Base-by-base conservation (phyloP, 768 basidiomycete species). In the Leccinum ochraceum region DNA sequence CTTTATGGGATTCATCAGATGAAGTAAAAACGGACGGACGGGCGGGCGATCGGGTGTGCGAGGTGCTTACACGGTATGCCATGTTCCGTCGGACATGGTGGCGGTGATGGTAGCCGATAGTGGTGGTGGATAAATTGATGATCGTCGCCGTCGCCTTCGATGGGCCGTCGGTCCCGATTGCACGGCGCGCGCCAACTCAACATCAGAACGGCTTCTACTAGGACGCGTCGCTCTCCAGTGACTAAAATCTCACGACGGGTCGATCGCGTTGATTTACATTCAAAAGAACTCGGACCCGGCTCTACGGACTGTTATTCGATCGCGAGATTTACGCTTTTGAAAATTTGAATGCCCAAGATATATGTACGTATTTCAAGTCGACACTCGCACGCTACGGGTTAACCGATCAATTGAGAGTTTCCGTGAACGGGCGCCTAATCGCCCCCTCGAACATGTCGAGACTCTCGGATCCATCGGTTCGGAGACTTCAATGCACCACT, bases 21-120 rank as follows among this genome's bases (percentile, higher is more conserved):
- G 36, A 44, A 9, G 28, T 14, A 1, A 2, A 13, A 46, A 0
- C 26, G 26, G 26, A 20, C 13, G 22, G 36, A 9, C 26, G 30
- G 9, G 17, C 3, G 20, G 55, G 2, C 53, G 51, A 51, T 28
- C 9, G 22, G 16, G 10, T 2, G 28, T 11, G 4, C 13, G 42
- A 59, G 13, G 17, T 52, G 28, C 80, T 79, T 71, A 86, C 85
- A 86, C 75, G 49, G 77, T 81, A 64, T 87, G 86, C 86, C 85
- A 86, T 55, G 71, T 16, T 39, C 60, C 26, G 37, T 74, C 66
- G 60, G 69, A 63, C 73, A 72, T 74, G 54, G 60, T 59, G 48
- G 53, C 64, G n/a, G 26, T 28, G 39, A 22, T 24, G 3, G 49
- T 28, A 26, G 28, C 13, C 13, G 20, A n/a, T 22, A 37, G 1